These are phyloP conservation scores for Auriscalpium microsporum DNA, from an alignment of 768 basidiomycete species.

Conservation along the genomic window DNA sequence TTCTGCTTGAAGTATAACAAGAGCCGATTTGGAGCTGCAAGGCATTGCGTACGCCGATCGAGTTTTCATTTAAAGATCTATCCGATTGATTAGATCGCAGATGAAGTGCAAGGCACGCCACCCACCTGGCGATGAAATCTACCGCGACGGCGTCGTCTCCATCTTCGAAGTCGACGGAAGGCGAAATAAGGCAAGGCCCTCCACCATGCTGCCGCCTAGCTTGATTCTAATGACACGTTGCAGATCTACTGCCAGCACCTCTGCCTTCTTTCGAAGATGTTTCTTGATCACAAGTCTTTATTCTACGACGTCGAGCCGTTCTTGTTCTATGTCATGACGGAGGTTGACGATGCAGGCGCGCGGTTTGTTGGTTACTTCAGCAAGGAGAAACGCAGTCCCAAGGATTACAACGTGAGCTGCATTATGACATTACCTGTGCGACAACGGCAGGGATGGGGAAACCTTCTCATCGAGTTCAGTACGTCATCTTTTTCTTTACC, in stretches of 20 bases:
- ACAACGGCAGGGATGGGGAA: constrained; percentile 95
- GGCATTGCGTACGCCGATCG: constrained; percentile 66
- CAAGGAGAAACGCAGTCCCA: constrained; percentile 95
- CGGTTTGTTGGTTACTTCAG: constrained; percentile 98
- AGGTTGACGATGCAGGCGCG: constrained; percentile 81
- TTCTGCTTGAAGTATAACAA: constrained; percentile 99
- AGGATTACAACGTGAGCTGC: constrained; percentile 96
- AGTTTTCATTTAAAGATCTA: not conserved
- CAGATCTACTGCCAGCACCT: constrained; percentile 99
- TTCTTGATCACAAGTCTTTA: constrained; percentile 95
- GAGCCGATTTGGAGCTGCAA: constrained; percentile 73
- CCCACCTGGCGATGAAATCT: constrained; percentile 98
- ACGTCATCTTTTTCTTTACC: constrained; percentile 25
- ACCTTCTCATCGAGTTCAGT: constrained; percentile 98
- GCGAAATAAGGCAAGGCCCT: constrained; percentile 73
- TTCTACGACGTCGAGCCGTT: constrained; percentile 99
- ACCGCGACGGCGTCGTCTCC: constrained; percentile 79
- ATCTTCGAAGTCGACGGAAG: constrained; percentile 98
- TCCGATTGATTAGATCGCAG: constrained; percentile 29
- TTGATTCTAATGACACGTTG: not conserved
- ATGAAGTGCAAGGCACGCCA: constrained; percentile 91
- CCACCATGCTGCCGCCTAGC: not conserved
- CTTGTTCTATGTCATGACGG: constrained; percentile 96
- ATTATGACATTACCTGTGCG: constrained; percentile 98
- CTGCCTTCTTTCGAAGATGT: constrained; percentile 97